phyloP scores from a whole-genome alignment of 331 rosid species.

The Acacia concinna region DNA sequence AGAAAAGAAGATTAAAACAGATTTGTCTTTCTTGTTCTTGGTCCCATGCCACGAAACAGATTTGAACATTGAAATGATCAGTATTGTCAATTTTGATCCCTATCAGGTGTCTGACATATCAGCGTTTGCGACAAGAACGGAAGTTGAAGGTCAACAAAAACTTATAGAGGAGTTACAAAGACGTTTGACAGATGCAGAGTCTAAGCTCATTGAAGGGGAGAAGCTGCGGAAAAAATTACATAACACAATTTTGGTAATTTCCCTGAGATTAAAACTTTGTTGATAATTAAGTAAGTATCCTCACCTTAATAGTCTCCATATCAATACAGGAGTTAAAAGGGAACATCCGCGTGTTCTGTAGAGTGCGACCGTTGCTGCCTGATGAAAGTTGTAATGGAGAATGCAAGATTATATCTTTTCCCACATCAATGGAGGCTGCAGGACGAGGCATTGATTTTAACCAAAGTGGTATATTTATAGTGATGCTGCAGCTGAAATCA shows the following conservation, averaged over 20 bases:
- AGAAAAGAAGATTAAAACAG: background rate
- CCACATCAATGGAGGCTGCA: constrained; percentile 79
- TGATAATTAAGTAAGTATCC: background rate
- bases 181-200: constrained; percentile 78
- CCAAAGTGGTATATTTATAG: constrained; percentile 62
- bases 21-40: background rate
- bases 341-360: constrained; percentile 94
- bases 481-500: background rate
- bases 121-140: constrained; percentile 65
- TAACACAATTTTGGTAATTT: constrained; percentile 86
- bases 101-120: constrained; percentile 74
- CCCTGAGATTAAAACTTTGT: constrained; percentile 14
- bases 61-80: background rate
- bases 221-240: constrained; percentile 84
- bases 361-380: constrained; percentile 88
- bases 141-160: constrained; percentile 73
- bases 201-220: constrained; percentile 82
- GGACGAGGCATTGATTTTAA: constrained; percentile 82
- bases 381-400: constrained; percentile 66
- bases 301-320: constrained; percentile 25
- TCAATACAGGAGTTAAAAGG: constrained; percentile 90
- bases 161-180: constrained; percentile 64
- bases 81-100: constrained; percentile 26
- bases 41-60: background rate
- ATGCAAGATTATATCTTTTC: constrained; percentile 70